These are phyloP conservation scores for Komagataella populi DNA, from an alignment of 805 yeast genomes.

Conservation along the genomic window DNA sequence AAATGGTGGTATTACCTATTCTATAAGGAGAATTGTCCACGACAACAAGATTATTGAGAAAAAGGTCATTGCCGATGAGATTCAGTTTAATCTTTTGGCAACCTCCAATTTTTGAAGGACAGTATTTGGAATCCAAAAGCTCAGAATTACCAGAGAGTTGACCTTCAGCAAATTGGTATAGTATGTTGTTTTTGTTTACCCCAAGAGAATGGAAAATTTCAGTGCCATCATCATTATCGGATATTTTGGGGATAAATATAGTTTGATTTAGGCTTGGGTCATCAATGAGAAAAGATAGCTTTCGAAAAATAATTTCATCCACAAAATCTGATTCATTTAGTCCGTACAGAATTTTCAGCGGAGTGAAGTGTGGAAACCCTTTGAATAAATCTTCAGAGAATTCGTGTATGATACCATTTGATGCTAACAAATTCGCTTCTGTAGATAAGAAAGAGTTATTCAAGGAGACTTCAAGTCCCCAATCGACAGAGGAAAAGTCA, in stretches of 20 bases:
- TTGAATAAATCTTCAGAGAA: constrained; percentile 20
- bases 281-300: constrained; percentile 41
- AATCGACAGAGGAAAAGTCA: not conserved
- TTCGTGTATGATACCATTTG: constrained; percentile 36
- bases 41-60: constrained; percentile 44
- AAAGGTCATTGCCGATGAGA: constrained; percentile 17
- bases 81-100: constrained; percentile 44
- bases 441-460: not conserved
- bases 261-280: constrained; percentile 40
- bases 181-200: constrained; percentile 16
- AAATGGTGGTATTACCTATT: constrained; percentile 57
- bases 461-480: not conserved
- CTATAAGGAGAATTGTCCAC: constrained; percentile 27
- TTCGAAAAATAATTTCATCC: constrained; percentile 52
- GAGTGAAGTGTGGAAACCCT: constrained; percentile 26
- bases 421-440: constrained; percentile 25
- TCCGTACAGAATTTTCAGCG: constrained; percentile 45
- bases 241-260: constrained; percentile 24
- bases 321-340: constrained; percentile 50
- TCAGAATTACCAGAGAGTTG: constrained; percentile 20
- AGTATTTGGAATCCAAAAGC: constrained; percentile 37
- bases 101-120: constrained; percentile 46
- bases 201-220: not conserved
- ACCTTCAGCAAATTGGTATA: constrained; percentile 54
- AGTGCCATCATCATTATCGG: constrained; percentile 11